phyloP scores from a whole-genome alignment of 2,329 filamentous ascomycete species.

The Beauveria pseudobassiana region DNA sequence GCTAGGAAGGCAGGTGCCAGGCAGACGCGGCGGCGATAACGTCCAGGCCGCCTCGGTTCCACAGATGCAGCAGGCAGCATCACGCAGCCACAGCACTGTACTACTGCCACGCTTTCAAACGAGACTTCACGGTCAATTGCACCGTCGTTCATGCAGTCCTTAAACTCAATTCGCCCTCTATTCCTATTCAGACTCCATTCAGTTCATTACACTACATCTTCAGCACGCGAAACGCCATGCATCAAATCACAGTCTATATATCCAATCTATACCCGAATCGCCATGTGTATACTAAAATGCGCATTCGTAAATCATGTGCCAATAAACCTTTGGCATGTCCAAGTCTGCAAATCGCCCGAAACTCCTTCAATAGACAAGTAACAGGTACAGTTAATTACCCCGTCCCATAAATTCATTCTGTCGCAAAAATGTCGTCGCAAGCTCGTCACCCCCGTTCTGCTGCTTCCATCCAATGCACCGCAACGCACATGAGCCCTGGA shows the following conservation, averaged over 20 bases:
- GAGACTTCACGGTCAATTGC: too few species aligned
- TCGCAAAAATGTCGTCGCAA: constrained; percentile 74
- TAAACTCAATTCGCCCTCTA: too few species aligned
- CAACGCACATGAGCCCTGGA: constrained; percentile 84
- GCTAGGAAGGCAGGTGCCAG: not conserved
- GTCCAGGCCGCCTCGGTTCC: not conserved
- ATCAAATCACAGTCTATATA: constrained; percentile 6
- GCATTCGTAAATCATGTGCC: not conserved
- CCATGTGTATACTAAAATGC: not conserved
- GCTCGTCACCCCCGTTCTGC: constrained; percentile 75
- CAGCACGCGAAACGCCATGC: not conserved
- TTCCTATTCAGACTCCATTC: not conserved
- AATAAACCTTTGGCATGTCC: not conserved
- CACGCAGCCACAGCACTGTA: not conserved
- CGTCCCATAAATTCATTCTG: constrained; percentile 46
- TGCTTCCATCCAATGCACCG: constrained; percentile 95
- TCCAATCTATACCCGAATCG: constrained; percentile 3
- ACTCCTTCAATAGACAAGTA: not conserved
- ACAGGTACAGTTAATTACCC: constrained; percentile 16
- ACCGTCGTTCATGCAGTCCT: too few species aligned
- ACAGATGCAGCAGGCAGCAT: not conserved
- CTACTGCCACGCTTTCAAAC: not conserved
- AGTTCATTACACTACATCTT: not conserved
- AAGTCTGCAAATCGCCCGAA: not conserved
- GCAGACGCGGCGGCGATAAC: not conserved